These are phyloP conservation scores for Ascochyta pisi DNA, from an alignment of 2,329 filamentous ascomycete genomes.

Conservation along the genomic window DNA sequence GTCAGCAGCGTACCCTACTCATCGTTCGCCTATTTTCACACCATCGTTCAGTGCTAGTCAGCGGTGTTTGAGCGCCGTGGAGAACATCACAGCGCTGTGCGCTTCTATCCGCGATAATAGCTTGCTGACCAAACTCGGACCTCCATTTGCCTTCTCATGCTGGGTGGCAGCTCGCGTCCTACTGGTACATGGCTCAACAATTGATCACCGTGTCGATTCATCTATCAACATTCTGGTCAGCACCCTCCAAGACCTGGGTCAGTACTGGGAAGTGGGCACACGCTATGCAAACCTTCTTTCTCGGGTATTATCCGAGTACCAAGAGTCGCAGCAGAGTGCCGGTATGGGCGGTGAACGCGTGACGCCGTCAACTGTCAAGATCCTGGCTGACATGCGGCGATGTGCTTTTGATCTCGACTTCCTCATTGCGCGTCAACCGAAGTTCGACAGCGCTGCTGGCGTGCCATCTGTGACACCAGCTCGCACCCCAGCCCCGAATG, in stretches of 20 bases:
- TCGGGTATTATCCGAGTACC: conserved; percentile 84
- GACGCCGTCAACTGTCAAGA: conserved; percentile 83
- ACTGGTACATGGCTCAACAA: conserved; percentile 88
- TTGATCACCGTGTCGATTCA: conserved; percentile 80
- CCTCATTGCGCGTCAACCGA: conserved; percentile 81
- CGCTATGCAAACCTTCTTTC: conserved; percentile 81
- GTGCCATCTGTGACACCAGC: conserved; percentile 59
- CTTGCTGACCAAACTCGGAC: conserved; percentile 80
- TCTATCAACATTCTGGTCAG: conserved; percentile 84
- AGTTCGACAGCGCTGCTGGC: conserved; percentile 45
- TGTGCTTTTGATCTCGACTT: conserved; percentile 92
- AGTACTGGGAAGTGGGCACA: conserved; percentile 84
- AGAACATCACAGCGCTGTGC: conserved; percentile 72
- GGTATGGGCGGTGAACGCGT: conserved; percentile 71
- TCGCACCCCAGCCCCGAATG: conserved; percentile 76
- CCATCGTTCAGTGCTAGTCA: conserved; percentile 87
- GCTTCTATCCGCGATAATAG: conserved; percentile 77
- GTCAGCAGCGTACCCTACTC: conserved; percentile 90
- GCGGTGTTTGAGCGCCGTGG: conserved; percentile 79
- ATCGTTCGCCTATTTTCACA: conserved; percentile 85
- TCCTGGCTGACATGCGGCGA: conserved; percentile 88
- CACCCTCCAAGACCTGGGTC: conserved; percentile 79
- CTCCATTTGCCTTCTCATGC: conserved; percentile 88
- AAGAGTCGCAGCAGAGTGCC: conserved; percentile 71
- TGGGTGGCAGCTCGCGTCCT: conserved; percentile 90